A percentile compares a stretch with the other conserved stretches of the same genome.
Conservation (phyloP, 257 asterid genomes). For the Petunia axillaris region DNA sequence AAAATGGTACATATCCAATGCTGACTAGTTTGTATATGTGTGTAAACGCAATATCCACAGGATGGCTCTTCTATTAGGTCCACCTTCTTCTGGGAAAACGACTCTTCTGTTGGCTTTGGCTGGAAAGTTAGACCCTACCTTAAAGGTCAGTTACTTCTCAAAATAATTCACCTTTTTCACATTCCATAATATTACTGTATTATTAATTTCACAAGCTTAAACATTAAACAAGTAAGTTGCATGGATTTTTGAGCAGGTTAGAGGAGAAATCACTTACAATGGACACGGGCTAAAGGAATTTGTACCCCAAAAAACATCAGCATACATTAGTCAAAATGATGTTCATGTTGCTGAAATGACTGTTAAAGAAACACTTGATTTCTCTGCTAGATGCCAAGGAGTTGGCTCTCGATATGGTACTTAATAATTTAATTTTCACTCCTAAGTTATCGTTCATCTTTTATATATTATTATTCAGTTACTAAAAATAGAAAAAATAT, state of each 20-base stretch:
- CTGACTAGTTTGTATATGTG: neutral
- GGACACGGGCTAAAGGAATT: slow-evolving; percentile 76
- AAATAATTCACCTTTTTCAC: neutral
- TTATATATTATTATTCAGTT: neutral
- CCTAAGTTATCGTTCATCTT: neutral
- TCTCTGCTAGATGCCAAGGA: slow-evolving; percentile 92
- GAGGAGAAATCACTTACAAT: slow-evolving; percentile 79
- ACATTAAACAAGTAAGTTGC: neutral
- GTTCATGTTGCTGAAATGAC: slow-evolving; percentile 96
- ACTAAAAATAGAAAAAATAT: neutral
- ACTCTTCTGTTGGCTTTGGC: slow-evolving; percentile 64
- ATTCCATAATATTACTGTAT: neutral
- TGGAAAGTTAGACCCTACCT: slow-evolving; percentile 51
- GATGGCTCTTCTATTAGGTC: slow-evolving; percentile 72
- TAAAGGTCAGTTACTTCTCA: slow-evolving; percentile 44
- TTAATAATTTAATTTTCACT: neutral
- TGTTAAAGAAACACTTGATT: slow-evolving; percentile 89
- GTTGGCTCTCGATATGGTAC: slow-evolving; percentile 90
- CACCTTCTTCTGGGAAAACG: slow-evolving; percentile 75
- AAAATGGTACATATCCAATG: neutral
- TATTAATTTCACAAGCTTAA: neutral
- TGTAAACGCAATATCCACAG: slow-evolving; percentile 31
- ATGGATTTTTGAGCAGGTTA: slow-evolving; percentile 45
- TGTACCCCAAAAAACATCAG: slow-evolving; percentile 87
- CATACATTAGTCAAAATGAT: slow-evolving; percentile 95